Evolutionary conservation across 78 protist species (phyloP).

Genomic region (Monosiga brevicollis): DNA sequence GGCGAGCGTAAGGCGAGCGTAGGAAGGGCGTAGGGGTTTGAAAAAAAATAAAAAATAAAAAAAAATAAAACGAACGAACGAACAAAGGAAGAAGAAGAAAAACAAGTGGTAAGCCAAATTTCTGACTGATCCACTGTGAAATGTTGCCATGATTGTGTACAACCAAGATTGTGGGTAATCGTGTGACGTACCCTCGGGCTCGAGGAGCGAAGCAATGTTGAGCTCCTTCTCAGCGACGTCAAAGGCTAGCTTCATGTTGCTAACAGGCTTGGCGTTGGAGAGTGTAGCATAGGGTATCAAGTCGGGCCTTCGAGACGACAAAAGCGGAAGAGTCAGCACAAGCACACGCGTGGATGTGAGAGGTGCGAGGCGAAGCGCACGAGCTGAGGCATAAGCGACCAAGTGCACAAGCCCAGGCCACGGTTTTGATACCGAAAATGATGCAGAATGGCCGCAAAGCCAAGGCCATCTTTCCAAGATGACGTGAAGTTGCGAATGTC

Average conservation of each 20-base stretch:
- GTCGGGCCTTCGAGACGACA: slow-evolving; percentile 43
- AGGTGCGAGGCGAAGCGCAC: slow-evolving; percentile 9
- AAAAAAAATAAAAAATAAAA: not conserved
- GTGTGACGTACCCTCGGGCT: not conserved
- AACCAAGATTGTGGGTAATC: not conserved
- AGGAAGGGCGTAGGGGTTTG: slow-evolving; percentile 18
- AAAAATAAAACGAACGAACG: no score
- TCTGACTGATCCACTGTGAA: no score
- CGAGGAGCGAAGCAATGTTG: slow-evolving; percentile 9
- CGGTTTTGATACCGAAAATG: slow-evolving; percentile 1
- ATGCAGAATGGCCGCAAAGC: slow-evolving; percentile 45
- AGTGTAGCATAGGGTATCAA: slow-evolving; percentile 16
- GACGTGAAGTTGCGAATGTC: slow-evolving; percentile 2
- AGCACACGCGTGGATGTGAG: not conserved
- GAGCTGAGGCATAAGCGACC: not conserved
- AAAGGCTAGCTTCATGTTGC: slow-evolving; percentile 43
- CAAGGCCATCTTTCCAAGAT: slow-evolving; percentile 31
- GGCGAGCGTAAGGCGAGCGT: slow-evolving; percentile 17
- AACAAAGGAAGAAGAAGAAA: no score
- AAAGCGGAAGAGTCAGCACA: not conserved
- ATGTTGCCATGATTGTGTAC: not conserved
- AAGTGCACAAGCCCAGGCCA: not conserved
- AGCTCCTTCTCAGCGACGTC: slow-evolving; percentile 45
- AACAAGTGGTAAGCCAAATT: no score
- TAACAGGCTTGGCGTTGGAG: not conserved